Percentiles rank a stretch among this genome's conserved stretches.
Conservation (phyloP, 2,329 filamentous ascomycete genomes). For the Aspergillus quadricinctus region DNA sequence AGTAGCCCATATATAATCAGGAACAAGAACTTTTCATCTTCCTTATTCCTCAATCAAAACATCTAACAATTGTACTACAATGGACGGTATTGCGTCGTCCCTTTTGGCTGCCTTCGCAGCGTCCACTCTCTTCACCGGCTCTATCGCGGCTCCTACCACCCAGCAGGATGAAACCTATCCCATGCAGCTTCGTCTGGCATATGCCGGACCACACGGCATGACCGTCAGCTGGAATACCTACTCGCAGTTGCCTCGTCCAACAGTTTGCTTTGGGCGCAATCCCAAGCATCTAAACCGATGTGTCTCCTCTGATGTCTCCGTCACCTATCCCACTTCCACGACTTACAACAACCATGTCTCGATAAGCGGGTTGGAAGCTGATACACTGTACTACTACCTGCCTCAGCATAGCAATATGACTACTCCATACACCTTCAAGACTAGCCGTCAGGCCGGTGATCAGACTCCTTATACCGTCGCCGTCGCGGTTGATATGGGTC, state of each 20-base stretch:
- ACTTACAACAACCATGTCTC: slow-evolving; percentile 18
- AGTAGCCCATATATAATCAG: too few species aligned
- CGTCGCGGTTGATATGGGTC: background rate
- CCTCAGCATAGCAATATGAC: slow-evolving; percentile 11
- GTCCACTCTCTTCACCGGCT: background rate
- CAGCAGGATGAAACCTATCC: background rate
- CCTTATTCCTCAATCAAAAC: too few species aligned
- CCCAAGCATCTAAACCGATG: slow-evolving; percentile 16
- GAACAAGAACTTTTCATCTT: too few species aligned
- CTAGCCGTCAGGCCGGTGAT: slow-evolving; percentile 15
- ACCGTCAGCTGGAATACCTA: slow-evolving; percentile 32
- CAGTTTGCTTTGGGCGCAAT: slow-evolving; percentile 26
- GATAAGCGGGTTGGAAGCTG: slow-evolving; percentile 14
- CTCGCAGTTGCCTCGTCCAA: slow-evolving; percentile 20
- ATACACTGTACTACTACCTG: slow-evolving; percentile 22
- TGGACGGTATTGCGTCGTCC: background rate
- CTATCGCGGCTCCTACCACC: background rate
- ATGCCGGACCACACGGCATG: slow-evolving; percentile 15
- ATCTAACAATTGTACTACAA: background rate
- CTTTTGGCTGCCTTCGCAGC: background rate
- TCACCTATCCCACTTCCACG: background rate
- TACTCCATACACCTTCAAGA: slow-evolving; percentile 17
- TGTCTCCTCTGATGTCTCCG: background rate
- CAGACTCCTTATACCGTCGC: slow-evolving; percentile 18
- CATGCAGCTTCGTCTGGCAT: slow-evolving; percentile 10